phyloP scores from a whole-genome alignment of 108 stramenopile genomes.

The Hondaea fermentalgiana region DNA sequence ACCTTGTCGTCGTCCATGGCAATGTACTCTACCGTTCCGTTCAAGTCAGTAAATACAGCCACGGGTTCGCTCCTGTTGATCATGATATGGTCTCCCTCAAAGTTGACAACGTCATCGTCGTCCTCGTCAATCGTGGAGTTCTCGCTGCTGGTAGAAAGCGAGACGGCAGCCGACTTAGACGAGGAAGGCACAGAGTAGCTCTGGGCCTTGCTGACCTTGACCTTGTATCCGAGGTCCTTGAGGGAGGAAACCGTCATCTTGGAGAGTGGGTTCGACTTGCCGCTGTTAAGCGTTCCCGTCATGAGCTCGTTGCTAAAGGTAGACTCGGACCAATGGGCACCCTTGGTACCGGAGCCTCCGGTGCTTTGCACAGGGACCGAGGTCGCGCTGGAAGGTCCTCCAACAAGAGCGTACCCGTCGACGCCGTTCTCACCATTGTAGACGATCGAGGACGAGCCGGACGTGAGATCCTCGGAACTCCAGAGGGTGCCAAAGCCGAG shows the following conservation, averaged over 20 bases:
- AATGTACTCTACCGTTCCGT: not conserved
- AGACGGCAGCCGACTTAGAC: not conserved
- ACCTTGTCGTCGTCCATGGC: not conserved
- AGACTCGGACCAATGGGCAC: not conserved
- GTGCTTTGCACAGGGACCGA: not conserved
- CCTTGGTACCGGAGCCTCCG: not conserved
- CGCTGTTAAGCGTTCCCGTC: not conserved
- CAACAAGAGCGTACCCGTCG: not conserved
- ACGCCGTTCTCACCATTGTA: not conserved
- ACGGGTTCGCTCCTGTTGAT: not conserved
- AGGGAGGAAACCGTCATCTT: not conserved
- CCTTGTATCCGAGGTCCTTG: not conserved
- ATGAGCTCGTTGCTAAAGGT: not conserved
- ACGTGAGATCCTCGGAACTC: not conserved
- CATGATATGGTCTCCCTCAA: not conserved
- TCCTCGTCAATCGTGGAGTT: not conserved
- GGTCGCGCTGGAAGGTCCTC: not conserved
- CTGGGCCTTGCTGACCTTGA: not conserved
- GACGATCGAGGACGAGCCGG: not conserved
- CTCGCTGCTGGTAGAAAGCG: not conserved
- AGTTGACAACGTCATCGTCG: not conserved
- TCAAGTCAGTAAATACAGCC: not conserved
- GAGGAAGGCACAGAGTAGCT: not conserved
- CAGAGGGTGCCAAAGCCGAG: not conserved
- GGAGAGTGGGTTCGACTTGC: not conserved